These are phyloP conservation scores for Biancaea sappan DNA, from an alignment of 306 rosid genomes.

Conservation along the genomic window DNA sequence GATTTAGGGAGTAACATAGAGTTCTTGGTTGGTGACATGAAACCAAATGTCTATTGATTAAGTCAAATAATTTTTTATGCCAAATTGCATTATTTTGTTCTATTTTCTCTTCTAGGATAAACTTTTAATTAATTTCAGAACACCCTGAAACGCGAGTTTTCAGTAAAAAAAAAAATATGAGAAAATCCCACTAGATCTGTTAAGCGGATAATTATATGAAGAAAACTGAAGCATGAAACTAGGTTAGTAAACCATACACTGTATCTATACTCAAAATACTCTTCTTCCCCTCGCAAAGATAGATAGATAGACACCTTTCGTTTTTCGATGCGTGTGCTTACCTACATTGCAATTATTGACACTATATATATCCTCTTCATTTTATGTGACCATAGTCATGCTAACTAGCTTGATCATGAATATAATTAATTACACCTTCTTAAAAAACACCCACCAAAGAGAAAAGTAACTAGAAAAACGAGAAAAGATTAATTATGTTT, in stretches of 20 bases:
- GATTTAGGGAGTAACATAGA: background rate
- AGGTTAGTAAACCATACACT: constrained; percentile 14
- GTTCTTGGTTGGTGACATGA: background rate
- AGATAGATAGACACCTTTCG: background rate
- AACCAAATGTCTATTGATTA: background rate
- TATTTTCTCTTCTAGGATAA: background rate
- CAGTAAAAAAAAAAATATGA: background rate
- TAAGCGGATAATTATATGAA: background rate
- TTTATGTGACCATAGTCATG: background rate
- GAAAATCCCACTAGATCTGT: background rate
- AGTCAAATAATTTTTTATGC: background rate
- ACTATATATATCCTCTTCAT: background rate
- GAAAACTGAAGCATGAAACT: background rate
- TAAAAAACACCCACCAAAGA: background rate
- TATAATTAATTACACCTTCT: background rate
- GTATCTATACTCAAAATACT: constrained; percentile 21
- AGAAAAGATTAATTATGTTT: background rate
- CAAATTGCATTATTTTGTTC: constrained; percentile 5
- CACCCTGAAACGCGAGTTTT: background rate
- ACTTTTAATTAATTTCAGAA: constrained; percentile 1
- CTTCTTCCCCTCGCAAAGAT: background rate
- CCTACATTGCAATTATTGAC: background rate
- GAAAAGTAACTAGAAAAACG: background rate
- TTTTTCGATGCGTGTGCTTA: constrained; percentile 10
- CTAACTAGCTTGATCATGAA: background rate